Conservation (phyloP, 352 stramenopile genomes). For the Globisporangium ultimum region DNA sequence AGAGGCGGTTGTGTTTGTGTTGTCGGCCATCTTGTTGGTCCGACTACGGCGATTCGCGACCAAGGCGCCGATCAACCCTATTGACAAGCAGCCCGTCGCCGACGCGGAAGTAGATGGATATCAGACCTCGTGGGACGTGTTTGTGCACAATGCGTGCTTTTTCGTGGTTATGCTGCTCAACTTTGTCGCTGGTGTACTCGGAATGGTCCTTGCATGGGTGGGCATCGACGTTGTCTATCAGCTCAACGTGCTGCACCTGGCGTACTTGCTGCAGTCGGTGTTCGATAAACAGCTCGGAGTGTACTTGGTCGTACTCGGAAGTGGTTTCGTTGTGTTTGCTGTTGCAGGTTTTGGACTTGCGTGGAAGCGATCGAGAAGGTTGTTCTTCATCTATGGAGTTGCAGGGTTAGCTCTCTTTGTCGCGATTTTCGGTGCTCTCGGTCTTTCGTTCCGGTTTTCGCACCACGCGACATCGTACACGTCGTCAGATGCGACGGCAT, state of each 20-base stretch:
- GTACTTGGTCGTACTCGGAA: constrained; percentile 44
- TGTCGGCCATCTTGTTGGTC: constrained; percentile 17
- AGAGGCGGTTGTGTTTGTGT: constrained; percentile 18
- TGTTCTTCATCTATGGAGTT: constrained; percentile 30
- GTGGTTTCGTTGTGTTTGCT: constrained; percentile 31
- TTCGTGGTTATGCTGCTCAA: constrained; percentile 20
- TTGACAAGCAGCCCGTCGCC: not conserved
- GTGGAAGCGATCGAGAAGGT: constrained; percentile 16
- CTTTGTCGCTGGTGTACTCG: constrained; percentile 18
- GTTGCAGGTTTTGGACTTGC: constrained; percentile 25
- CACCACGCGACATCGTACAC: constrained; percentile 4
- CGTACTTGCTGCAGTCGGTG: constrained; percentile 38
- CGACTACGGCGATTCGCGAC: constrained; percentile 23
- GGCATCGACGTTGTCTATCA: constrained; percentile 57
- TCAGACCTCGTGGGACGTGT: constrained; percentile 7
- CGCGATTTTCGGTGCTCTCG: constrained; percentile 29
- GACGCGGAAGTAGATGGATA: constrained; percentile 10
- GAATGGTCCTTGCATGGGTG: constrained; percentile 32
- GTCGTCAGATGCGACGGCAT: constrained; percentile 1
- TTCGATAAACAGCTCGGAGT: constrained; percentile 52
- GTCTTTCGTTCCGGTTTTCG: constrained; percentile 35
- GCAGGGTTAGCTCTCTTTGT: constrained; percentile 41
- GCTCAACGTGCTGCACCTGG: constrained; percentile 68
- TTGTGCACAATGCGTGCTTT: constrained; percentile 5
- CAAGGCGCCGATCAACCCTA: not conserved